Base-by-base conservation (phyloP, 208 protist species). In the Dictyostelium gargantuum region DNA sequence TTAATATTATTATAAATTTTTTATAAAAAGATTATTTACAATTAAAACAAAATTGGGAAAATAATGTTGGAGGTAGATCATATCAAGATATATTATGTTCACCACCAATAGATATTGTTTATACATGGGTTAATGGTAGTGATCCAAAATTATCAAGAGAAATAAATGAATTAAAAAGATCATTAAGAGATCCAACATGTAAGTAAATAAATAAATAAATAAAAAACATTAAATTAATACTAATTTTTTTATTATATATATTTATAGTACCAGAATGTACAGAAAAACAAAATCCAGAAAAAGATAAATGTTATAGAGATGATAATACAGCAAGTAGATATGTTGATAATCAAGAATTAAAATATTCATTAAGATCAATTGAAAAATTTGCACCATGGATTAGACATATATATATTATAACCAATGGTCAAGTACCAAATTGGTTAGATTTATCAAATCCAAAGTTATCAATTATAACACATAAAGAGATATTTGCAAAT, bases 71-170 rank as follows among this genome's bases (percentile, higher is more conserved):
- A 32, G 86, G 95, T 38, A 91, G 58, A 15, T 94, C 82, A 23
- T 96, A 80, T 80, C 11, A 96, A 66, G 32, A 66, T 13, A n/a
- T 80, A 54, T 58, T 97, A 42, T 97, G 95, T 74, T 72, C 77
- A 29, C 80, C 91, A 48, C 94, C 95, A 70, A 97, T 98, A 66
- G 97, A 98, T 84, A 93, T 99, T 46, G 95, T 99, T 17, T 99
- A 99, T 94, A 99, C 97, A 15, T 99, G 98, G 96, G 98, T 99
- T 23, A 99, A 99, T 94, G 98, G 98, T 26, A 97, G 76, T 23
- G 98, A 99, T 77, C 94, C 89, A 40, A 68, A 72, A 17, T 44
- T 91, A 17, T 29, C 50, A 2, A 80, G n/a, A 32, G 46, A 46
- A 6, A 54, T 80, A 29, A 58, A 8, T 46, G 70, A 80, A 15